phyloP scores from a whole-genome alignment of 2,329 filamentous ascomycete genomes.

The Colletotrichum karsti region DNA sequence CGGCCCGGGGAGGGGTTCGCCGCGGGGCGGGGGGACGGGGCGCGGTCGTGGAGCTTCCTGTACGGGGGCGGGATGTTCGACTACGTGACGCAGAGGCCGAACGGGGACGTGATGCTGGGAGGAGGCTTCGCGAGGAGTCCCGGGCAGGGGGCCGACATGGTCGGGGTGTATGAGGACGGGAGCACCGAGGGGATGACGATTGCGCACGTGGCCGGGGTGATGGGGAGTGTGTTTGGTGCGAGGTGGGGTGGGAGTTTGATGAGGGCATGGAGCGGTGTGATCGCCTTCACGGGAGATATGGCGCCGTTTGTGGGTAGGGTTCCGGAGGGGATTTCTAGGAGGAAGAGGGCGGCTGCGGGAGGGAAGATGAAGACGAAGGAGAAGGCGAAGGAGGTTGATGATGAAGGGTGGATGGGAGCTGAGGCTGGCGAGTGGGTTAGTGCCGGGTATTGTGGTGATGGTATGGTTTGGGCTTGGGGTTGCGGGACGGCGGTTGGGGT shows the following conservation, averaged over 20 bases:
- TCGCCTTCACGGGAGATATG: constrained; percentile 56
- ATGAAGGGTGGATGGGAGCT: not conserved
- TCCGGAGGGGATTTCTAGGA: constrained; percentile 30
- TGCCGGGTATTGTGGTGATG: constrained; percentile 59
- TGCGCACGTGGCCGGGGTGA: constrained; percentile 49
- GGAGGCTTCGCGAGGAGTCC: constrained; percentile 57
- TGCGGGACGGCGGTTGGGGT: constrained; percentile 55
- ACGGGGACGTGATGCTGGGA: constrained; percentile 61
- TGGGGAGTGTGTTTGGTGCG: constrained; percentile 51
- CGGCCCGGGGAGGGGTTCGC: constrained; percentile 41
- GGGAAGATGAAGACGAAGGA: not conserved
- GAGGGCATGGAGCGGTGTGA: constrained; percentile 58
- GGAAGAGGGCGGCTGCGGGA: constrained; percentile 23
- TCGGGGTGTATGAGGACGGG: constrained; percentile 58
- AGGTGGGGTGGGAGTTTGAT: constrained; percentile 46
- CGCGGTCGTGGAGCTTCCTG: constrained; percentile 59
- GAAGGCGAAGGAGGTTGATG: not conserved
- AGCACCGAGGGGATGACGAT: constrained; percentile 46
- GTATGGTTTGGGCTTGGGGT: constrained; percentile 63
- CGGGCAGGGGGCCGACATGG: constrained; percentile 50
- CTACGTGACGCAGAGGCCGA: constrained; percentile 59
- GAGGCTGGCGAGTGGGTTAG: constrained; percentile 57
- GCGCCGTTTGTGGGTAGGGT: constrained; percentile 61
- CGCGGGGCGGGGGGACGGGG: constrained; percentile 37
- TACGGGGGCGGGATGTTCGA: constrained; percentile 54